Evolutionary conservation across 2,329 filamentous ascomycete genomes (phyloP).

Genomic region (Sporothrix curviconia): DNA sequence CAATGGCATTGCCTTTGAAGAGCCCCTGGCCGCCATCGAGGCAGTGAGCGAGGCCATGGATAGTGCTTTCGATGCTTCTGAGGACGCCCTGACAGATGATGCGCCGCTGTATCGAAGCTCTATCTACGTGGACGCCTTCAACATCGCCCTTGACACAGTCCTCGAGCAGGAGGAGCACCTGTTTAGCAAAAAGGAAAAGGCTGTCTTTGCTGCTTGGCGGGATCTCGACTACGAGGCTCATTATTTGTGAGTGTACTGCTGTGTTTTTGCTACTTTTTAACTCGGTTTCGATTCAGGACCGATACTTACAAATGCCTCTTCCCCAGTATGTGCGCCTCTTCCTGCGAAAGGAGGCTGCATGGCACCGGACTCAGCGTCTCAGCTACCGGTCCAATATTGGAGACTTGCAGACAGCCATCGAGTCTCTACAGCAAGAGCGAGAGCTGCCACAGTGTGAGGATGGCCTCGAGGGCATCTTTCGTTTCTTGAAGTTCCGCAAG

Average conservation of each 20-base stretch:
- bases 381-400: conserved; percentile 78
- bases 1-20: neutral
- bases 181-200: conserved; percentile 72
- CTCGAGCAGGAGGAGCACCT: conserved; percentile 81
- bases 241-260: conserved; percentile 63
- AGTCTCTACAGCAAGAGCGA: conserved; percentile 53
- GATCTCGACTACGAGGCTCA: conserved; percentile 74
- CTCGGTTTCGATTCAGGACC: fast-evolving
- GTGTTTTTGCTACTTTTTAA: neutral
- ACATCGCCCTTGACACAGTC: conserved; percentile 82
- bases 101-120: conserved; percentile 70
- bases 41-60: conserved; percentile 16
- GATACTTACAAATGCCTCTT: neutral
- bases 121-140: conserved; percentile 96
- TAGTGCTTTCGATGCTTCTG: neutral
- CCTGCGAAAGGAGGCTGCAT: conserved; percentile 80
- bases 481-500: conserved; percentile 36
- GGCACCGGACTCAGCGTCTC: conserved; percentile 76
- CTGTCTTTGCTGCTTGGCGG: conserved; percentile 72
- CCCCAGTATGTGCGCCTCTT: conserved; percentile 84
- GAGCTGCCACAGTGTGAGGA: conserved; percentile 42
- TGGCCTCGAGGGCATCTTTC: too few species aligned
- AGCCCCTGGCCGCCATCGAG: neutral
- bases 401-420: conserved; percentile 61
- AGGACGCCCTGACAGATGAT: conserved; percentile 44